Conservation (phyloP, 2,329 filamentous ascomycete genomes). For the Pseudogymnoascus sp. region DNA sequence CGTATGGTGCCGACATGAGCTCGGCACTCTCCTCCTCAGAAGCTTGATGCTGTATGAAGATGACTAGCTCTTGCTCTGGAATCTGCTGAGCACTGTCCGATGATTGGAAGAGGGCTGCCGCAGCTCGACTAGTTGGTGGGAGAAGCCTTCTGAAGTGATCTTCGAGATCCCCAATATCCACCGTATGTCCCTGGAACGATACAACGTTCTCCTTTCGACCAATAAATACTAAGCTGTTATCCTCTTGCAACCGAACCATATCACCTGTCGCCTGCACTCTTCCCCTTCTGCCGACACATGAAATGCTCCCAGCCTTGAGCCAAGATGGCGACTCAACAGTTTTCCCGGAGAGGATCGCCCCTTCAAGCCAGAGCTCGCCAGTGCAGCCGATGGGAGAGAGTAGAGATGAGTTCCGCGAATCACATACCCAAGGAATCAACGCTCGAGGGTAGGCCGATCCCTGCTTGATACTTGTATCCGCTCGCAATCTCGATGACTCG, state of each 20-base stretch:
- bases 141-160: slow-evolving; percentile 31
- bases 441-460: slow-evolving; percentile 32
- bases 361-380: slow-evolving; percentile 37
- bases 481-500: slow-evolving; percentile 20
- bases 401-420: slow-evolving; percentile 28
- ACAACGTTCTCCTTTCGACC: slow-evolving; percentile 25
- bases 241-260: slow-evolving; percentile 24
- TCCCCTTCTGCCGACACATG: slow-evolving; percentile 26
- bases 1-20: slow-evolving; percentile 23
- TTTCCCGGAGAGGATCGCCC: slow-evolving; percentile 26
- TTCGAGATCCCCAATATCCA: slow-evolving; percentile 36
- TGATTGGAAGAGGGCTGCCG: slow-evolving; percentile 24
- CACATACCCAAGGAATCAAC: slow-evolving; percentile 29
- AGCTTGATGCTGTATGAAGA: slow-evolving; percentile 30
- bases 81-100: slow-evolving; percentile 6
- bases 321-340: slow-evolving; percentile 28
- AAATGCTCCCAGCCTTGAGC: slow-evolving; percentile 31
- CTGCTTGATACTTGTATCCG: slow-evolving; percentile 17
- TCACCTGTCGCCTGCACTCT: slow-evolving; percentile 25
- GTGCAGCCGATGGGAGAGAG: slow-evolving; percentile 35
- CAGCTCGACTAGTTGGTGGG: slow-evolving; percentile 25
- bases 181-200: slow-evolving; percentile 32
- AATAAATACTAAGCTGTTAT: slow-evolving; percentile 25
- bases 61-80: slow-evolving; percentile 18
- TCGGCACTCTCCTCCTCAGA: slow-evolving; percentile 24